These are phyloP conservation scores for Ziziphus jujuba DNA, from an alignment of 306 rosid species.

Conservation along the genomic window DNA sequence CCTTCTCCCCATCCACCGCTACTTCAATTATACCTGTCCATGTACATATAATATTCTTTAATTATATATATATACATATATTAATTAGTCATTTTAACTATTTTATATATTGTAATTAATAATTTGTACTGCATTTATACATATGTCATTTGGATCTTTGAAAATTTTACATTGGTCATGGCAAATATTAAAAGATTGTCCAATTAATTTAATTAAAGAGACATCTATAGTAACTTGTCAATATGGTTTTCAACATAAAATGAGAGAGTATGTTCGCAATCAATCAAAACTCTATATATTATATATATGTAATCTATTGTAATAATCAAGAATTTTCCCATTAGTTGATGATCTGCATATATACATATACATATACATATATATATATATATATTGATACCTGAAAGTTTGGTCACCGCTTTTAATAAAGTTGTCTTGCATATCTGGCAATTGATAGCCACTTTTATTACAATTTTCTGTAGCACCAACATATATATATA, in stretches of 20 bases:
- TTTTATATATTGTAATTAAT: no score
- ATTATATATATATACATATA: neutral
- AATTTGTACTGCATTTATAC: no score
- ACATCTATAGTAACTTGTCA: no score
- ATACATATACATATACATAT: neutral
- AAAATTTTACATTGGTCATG: no score
- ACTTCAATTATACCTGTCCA: neutral
- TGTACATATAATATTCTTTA: no score
- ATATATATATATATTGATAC: neutral
- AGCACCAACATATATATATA: neutral
- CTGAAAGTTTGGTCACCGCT: constrained; percentile 10
- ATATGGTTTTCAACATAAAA: no score
- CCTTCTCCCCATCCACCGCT: neutral
- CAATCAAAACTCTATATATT: neutral
- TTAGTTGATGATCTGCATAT: neutral
- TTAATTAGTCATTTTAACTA: neutral
- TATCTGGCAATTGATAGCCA: constrained; percentile 1
- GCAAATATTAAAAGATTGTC: no score
- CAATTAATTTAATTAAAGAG: no score
- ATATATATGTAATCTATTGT: neutral
- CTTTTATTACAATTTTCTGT: constrained; percentile 11
- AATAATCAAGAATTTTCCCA: no score
- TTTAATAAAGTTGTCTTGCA: constrained; percentile 15
- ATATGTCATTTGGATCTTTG: no score
- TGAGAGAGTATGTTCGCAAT: no score